A percentile compares a stretch with the other conserved stretches of the same genome.
phyloP scores from a whole-genome alignment of 129 eudicot species.

The Mikania micrantha region DNA sequence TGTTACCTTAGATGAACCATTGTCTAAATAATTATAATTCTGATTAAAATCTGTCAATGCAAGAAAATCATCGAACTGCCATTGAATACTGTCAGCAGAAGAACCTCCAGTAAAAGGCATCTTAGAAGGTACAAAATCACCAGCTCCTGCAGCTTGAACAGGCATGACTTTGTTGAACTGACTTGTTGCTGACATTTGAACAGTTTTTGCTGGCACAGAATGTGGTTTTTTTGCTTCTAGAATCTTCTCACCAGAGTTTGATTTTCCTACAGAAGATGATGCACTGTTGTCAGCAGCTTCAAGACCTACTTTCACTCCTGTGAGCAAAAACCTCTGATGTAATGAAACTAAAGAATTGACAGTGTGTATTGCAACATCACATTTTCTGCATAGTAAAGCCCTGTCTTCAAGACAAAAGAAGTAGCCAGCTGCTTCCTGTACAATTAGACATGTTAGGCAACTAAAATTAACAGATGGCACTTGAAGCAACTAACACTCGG shows the following conservation, averaged over 20 bases:
- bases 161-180: conserved; percentile 36
- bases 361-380: conserved; percentile 83
- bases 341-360: conserved; percentile 56
- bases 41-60: conserved; percentile 51
- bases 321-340: conserved; percentile 84
- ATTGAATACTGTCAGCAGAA: conserved; percentile 50
- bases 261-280: conserved; percentile 53
- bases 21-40: conserved; percentile 46
- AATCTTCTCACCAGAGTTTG: conserved; percentile 42
- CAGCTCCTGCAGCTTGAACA: conserved; percentile 26
- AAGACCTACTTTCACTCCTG: conserved; percentile 89
- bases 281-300: conserved; percentile 46
- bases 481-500: not conserved
- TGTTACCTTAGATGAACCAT: conserved; percentile 69
- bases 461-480: not conserved
- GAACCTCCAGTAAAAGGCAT: conserved; percentile 49
- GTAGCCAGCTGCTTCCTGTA: conserved; percentile 77
- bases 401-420: conserved; percentile 96
- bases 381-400: conserved; percentile 85
- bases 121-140: conserved; percentile 34
- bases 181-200: conserved; percentile 26
- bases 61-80: conserved; percentile 84
- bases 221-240: conserved; percentile 30
- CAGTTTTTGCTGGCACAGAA: conserved; percentile 21
- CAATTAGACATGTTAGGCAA: not conserved